Percentiles rank a stretch among this genome's conserved stretches.
Evolutionary conservation across 148 eudicot genomes (phyloP).

Genomic region (Rhododendron mucronatum): DNA sequence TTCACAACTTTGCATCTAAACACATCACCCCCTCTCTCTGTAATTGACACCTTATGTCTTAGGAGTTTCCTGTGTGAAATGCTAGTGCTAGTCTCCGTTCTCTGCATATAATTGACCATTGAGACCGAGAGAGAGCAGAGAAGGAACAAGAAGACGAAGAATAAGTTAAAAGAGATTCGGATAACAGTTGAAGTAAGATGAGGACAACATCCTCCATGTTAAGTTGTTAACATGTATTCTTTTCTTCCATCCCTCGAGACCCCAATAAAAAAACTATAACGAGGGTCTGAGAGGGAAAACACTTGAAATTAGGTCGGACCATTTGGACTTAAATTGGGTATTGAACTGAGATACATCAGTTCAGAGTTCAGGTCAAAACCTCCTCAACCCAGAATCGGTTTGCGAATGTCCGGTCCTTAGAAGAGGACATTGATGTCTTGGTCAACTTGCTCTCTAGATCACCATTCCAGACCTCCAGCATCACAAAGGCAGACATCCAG

Average conservation of each 20-base stretch:
- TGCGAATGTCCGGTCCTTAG: not conserved
- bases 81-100: not conserved
- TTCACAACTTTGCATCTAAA: not conserved
- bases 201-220: not conserved
- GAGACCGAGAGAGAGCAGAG: not conserved
- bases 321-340: not conserved
- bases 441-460: not conserved
- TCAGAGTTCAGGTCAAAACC: not conserved
- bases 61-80: not conserved
- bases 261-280: not conserved
- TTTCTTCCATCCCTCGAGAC: not conserved
- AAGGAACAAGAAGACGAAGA: not conserved
- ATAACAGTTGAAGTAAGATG: not conserved
- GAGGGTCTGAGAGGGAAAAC: not conserved
- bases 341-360: not conserved
- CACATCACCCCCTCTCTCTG: not conserved
- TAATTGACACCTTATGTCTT: not conserved
- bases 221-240: not conserved
- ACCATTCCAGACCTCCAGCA: not conserved
- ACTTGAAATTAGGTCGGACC: not conserved
- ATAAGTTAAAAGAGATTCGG: not conserved
- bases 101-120: not conserved
- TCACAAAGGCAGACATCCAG: not conserved
- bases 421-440: not conserved
- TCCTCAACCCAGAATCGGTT: not conserved